Conservation (phyloP, 2,329 filamentous ascomycete species). For the Podosphaera leucotricha region DNA sequence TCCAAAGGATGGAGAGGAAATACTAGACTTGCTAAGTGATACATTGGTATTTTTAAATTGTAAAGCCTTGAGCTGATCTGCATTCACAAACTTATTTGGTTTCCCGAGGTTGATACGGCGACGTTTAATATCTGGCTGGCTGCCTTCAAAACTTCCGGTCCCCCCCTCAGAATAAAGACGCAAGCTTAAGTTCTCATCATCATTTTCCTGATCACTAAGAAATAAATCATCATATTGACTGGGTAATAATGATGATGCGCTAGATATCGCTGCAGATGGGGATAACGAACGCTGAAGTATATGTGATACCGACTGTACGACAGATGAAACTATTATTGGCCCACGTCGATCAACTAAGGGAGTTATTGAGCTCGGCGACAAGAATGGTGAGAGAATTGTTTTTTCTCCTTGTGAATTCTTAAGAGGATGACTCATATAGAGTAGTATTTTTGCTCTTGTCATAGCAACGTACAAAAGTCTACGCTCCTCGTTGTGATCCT, state of each 20-base stretch:
- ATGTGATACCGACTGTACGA: slow-evolving; percentile 41
- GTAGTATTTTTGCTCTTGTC: slow-evolving; percentile 67
- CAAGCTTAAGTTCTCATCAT: slow-evolving; percentile 14
- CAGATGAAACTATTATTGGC: slow-evolving; percentile 39
- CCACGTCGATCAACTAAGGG: slow-evolving; percentile 35
- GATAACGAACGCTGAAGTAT: slow-evolving; percentile 40
- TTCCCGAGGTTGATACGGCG: slow-evolving; percentile 11
- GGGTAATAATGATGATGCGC: slow-evolving; percentile 26
- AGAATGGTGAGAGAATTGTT: slow-evolving; percentile 47
- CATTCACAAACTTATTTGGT: slow-evolving; percentile 4
- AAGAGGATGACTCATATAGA: slow-evolving; percentile 65
- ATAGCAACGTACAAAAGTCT: slow-evolving; percentile 86
- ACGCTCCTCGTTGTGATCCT: slow-evolving; percentile 71
- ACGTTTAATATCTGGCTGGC: slow-evolving; percentile 9
- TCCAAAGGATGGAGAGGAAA: slow-evolving; percentile 27
- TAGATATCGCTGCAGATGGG: slow-evolving; percentile 24
- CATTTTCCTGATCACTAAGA: slow-evolving; percentile 32
- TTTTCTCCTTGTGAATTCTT: slow-evolving; percentile 39
- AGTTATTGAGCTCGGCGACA: slow-evolving; percentile 30
- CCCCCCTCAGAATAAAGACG: slow-evolving; percentile 17
- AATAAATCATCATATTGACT: slow-evolving; percentile 42
- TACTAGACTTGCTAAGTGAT: slow-evolving; percentile 35
- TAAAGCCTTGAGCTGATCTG: slow-evolving; percentile 6
- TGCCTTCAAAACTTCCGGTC: slow-evolving; percentile 8
- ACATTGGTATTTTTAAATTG: slow-evolving; percentile 28